phyloP scores from a whole-genome alignment of 2,329 filamentous ascomycete species.

The Colletotrichum simmondsii region DNA sequence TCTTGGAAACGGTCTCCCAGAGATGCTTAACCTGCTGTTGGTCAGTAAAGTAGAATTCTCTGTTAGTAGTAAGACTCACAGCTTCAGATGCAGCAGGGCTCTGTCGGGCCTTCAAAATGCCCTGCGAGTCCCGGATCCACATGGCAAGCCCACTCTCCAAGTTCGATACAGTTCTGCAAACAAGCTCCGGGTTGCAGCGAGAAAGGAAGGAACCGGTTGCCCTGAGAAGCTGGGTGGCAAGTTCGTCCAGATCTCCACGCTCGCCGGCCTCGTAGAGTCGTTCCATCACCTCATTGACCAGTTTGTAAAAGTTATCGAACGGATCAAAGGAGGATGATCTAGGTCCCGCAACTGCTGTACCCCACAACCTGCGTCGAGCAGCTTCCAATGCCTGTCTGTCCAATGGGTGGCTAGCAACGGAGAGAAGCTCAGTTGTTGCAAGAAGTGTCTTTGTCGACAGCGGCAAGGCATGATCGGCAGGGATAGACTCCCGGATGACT shows the following conservation, averaged over 20 bases:
- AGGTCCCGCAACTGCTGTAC: conserved; percentile 54
- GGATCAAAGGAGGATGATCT: conserved; percentile 65
- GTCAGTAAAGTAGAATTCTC: conserved; percentile 39
- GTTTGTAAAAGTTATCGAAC: conserved; percentile 73
- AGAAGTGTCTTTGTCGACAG: conserved; percentile 43
- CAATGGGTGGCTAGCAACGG: conserved; percentile 63
- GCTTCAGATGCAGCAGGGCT: conserved; percentile 52
- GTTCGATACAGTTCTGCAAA: conserved; percentile 65
- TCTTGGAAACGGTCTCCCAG: conserved; percentile 60
- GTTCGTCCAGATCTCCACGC: conserved; percentile 48
- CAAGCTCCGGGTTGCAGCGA: conserved; percentile 59
- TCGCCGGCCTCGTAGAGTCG: conserved; percentile 62
- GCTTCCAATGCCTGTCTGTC: conserved; percentile 73
- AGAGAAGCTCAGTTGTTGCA: conserved; percentile 55
- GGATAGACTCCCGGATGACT: conserved; percentile 53
- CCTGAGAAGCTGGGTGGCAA: conserved; percentile 60
- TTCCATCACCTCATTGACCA: conserved; percentile 64
- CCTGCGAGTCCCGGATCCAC: conserved; percentile 72
- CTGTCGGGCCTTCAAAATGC: conserved; percentile 53
- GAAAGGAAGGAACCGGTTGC: conserved; percentile 64
- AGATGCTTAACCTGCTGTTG: conserved; percentile 54
- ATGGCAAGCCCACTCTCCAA: conserved; percentile 70
- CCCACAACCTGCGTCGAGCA: conserved; percentile 75
- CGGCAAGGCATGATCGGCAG: conserved; percentile 35
- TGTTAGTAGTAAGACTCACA: conserved; percentile 51